phyloP scores from a whole-genome alignment of 768 basidiomycete genomes.

The Candolleomyces eurysporus region DNA sequence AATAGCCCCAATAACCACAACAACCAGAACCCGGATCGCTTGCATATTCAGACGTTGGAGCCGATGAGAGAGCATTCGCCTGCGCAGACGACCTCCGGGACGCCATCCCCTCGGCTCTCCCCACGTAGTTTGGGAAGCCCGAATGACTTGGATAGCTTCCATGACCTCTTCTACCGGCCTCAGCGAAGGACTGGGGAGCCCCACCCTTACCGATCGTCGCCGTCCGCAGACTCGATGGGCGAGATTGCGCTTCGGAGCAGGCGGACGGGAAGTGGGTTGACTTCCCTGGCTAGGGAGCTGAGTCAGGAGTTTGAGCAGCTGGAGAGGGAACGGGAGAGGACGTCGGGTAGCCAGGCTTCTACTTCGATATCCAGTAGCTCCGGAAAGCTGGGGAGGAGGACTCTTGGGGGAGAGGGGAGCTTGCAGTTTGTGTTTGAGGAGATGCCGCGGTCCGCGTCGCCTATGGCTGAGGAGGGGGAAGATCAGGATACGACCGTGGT shows the following conservation, averaged over 20 bases:
- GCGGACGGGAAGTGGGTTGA: slow-evolving; percentile 45
- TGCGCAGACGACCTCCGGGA: slow-evolving; percentile 18
- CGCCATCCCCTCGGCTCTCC: slow-evolving; percentile 35
- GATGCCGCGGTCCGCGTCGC: slow-evolving; percentile 22
- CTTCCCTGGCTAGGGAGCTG: slow-evolving; percentile 49
- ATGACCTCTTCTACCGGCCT: slow-evolving; percentile 71
- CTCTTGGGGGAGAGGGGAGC: slow-evolving; percentile 25
- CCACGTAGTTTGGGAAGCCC: slow-evolving; percentile 52
- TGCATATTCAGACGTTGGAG: background rate
- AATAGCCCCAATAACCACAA: too few relatives aligned
- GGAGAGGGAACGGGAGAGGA: slow-evolving; percentile 24
- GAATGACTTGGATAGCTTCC: slow-evolving; percentile 72
- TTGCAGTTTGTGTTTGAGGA: slow-evolving; percentile 40
- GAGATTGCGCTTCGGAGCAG: slow-evolving; percentile 28
- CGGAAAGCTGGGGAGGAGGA: slow-evolving; percentile 10
- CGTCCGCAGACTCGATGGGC: slow-evolving; percentile 29
- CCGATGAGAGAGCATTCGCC: slow-evolving; percentile 8
- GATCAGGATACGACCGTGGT: slow-evolving; percentile 27
- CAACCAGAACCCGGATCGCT: background rate
- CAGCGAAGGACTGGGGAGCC: slow-evolving; percentile 13
- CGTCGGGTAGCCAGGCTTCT: slow-evolving; percentile 28
- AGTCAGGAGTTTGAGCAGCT: slow-evolving; percentile 49
- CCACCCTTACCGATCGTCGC: slow-evolving; percentile 17
- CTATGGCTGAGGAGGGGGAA: slow-evolving; percentile 2
- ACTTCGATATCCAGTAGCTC: slow-evolving; percentile 12